Conservation (phyloP, 164 flowering plant genomes). For the Chimonanthus praecox region DNA sequence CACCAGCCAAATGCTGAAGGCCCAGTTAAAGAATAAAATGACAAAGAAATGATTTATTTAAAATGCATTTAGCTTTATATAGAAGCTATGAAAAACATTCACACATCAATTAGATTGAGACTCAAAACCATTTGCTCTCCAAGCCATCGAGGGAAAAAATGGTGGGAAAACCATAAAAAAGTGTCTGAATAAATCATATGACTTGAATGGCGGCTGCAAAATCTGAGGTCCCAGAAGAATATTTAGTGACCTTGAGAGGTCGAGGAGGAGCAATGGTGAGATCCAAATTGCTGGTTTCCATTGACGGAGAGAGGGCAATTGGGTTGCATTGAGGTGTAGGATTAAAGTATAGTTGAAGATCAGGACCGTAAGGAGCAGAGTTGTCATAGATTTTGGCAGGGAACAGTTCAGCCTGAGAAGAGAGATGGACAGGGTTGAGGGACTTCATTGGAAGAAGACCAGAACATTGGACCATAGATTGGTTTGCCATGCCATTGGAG, state of each 20-base stretch:
- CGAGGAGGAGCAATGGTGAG: slow-evolving; percentile 17
- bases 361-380: not conserved
- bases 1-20: no score
- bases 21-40: no score
- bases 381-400: not conserved
- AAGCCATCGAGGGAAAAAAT: not conserved
- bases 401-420: not conserved
- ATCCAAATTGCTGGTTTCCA: slow-evolving; percentile 14
- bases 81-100: no score
- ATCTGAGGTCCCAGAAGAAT: slow-evolving; percentile 5
- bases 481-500: not conserved
- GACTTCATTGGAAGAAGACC: not conserved
- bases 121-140: no score
- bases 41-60: no score
- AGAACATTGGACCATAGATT: not conserved
- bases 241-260: not conserved
- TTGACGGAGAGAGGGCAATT: slow-evolving; percentile 2
- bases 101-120: no score
- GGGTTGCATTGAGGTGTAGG: not conserved
- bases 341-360: slow-evolving; percentile 4
- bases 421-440: slow-evolving; percentile 4
- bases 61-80: no score
- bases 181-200: slow-evolving; percentile 3
- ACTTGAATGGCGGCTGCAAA: slow-evolving; percentile 15
- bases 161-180: no score